Base-by-base conservation (phyloP, 257 asterid species). In the Solanum chilense region DNA sequence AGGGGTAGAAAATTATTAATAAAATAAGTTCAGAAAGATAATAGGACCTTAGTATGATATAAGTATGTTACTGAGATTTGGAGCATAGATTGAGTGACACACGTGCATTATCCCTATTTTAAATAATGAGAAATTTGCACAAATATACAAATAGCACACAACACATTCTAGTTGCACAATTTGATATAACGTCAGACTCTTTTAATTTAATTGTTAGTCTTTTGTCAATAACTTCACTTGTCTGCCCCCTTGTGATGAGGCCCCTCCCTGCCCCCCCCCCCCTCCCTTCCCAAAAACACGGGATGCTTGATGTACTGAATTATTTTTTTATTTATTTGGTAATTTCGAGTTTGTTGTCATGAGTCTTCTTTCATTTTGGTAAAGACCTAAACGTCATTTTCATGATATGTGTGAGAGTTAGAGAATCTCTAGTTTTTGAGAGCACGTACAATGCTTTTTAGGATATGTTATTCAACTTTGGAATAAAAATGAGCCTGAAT, bases 1-100 rank as follows among this genome's bases (percentile, higher is more conserved):
- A 33, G 1, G 35, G 35, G 1, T 33, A 33, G 35, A 33, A 33
- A 3, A 33, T 33, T 33, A 33, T 33, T 33, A 33, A 33, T 33
- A 33, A 0, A 33, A 33, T 33, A 33, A 33, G 35, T 31, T 31
- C 33, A 31, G 31, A 0, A 31, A 0, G 35, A 3, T 33, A 33
- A 33, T 33, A 33, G 1, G 0, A 33, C 1, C 5, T 33, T 33
- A 33, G 35, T 33, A 33, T 33, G 4, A 3, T 33, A 33, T 33
- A 33, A 33, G 5, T 0, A 33, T 33, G 5, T 33, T 0, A 33
- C 35, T 33, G 5, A 33, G 1, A 33, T 33, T 33, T 33, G 0
- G 35, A 0, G 1, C 5, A 33, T 33, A 33, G 0, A 33, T 33
- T 33, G 35, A 33, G 5, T 0, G 5, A 3, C 1, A 33, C 35